Conservation (phyloP, 2,329 filamentous ascomycete genomes). For the Blumeriella jaapii region DNA sequence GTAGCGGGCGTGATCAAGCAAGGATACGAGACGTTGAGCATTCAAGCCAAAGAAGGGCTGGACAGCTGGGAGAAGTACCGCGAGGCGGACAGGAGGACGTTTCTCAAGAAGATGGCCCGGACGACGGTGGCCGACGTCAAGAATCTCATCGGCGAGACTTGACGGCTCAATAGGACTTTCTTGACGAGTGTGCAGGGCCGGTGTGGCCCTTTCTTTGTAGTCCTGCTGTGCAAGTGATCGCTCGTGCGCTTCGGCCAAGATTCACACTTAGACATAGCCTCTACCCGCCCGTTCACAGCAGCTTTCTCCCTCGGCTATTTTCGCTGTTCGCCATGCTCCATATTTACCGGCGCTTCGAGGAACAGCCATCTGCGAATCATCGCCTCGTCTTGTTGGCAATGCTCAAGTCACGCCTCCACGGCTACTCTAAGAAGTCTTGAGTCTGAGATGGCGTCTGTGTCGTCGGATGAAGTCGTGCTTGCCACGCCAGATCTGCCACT, state of each 20-base stretch:
- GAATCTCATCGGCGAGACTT: conserved; percentile 19
- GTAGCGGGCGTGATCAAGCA: conserved; percentile 90
- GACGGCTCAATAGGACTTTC: conserved; percentile 3
- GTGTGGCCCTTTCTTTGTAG: not conserved
- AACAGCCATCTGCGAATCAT: conserved; percentile 5
- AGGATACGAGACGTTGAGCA: conserved; percentile 88
- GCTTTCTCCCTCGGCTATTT: too few relatives aligned
- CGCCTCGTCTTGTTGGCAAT: too few relatives aligned
- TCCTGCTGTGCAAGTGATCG: too few relatives aligned
- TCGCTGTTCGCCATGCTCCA: too few relatives aligned
- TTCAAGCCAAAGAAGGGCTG: conserved; percentile 76
- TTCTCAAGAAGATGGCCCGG: conserved; percentile 80
- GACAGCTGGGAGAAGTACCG: conserved; percentile 79
- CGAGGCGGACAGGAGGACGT: conserved; percentile 72
- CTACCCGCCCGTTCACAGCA: too few relatives aligned
- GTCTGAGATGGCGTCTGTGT: too few relatives aligned
- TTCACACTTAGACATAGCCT: too few relatives aligned
- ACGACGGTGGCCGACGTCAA: conserved; percentile 63
- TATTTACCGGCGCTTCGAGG: conserved; percentile 13
- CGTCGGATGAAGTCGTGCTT: too few relatives aligned
- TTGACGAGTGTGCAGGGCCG: not conserved
- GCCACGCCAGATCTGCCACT: too few relatives aligned
- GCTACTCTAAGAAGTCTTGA: too few relatives aligned
- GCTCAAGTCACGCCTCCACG: too few relatives aligned
- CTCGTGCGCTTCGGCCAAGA: too few relatives aligned